Base-by-base conservation (phyloP, 2,329 filamentous ascomycete genomes). In the Penicillium sp. region DNA sequence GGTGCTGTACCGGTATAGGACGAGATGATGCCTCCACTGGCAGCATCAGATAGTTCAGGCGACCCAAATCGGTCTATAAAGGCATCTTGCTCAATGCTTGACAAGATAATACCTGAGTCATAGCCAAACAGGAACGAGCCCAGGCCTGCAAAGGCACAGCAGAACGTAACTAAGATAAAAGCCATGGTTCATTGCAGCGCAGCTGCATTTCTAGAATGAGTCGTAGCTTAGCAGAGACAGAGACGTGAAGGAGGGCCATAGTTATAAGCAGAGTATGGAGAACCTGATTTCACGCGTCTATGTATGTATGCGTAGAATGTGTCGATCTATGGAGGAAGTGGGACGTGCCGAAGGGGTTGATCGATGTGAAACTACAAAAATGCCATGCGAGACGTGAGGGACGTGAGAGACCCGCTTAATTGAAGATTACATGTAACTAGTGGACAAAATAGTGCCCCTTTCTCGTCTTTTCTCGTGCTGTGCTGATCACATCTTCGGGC, bases 61-160 rank as follows among this genome's bases (percentile, higher is more conserved):
- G 59, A 54, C 1, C 59, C 56, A 24, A 71, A 69, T 36, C 52
- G 57, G 8, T 44, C 34, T 6, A 59, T 42, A 38, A 70, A 69
- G n/a, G 63, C 60, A 29, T 61, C 46, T 27, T 69, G 61, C 22
- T 61, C 61, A 40, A 69, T 68, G 24, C 58, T 67, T 0, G 67
- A 69, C 16, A 61, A 59, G 42, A 70, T 69, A 20, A 70, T 63
- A 18, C 67, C 67, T 1, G 64, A 61, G 52, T 76, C 74, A 57
- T 76, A 76, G 40, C 74, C 74, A 52, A 75, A 74, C 11, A 76
- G 63, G 44, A 76, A 70, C 29, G 74, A 74, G 18, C 72, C 74
- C 34, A 75, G 63, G 5, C 70, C 69, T 13, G 71, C 71, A 50
- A 75, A 74, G 35, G 65, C 61, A 47, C 73, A 68, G 48, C 60